Conservation (phyloP, 768 basidiomycete genomes). For the Amanita molliuscula region DNA sequence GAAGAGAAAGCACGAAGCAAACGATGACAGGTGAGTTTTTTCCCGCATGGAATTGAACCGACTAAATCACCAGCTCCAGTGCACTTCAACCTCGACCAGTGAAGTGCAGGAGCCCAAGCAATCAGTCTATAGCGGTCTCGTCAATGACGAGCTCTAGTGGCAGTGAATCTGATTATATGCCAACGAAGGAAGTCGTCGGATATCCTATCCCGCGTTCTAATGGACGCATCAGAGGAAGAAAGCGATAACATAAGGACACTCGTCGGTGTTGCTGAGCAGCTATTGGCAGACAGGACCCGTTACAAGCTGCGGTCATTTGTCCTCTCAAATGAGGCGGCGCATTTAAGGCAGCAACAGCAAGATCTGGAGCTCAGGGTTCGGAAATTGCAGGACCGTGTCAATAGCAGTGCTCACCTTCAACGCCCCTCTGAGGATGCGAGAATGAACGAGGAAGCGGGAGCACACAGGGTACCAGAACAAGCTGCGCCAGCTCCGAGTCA, state of each 20-base stretch:
- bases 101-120: too few relatives aligned
- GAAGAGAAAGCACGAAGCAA: too few relatives aligned
- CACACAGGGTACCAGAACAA: background rate
- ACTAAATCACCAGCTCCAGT: too few relatives aligned
- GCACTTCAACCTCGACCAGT: too few relatives aligned
- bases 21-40: too few relatives aligned
- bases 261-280: background rate
- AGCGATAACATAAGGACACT: background rate
- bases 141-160: too few relatives aligned
- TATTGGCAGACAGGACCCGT: background rate
- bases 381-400: background rate
- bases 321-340: background rate
- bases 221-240: background rate
- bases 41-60: too few relatives aligned
- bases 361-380: background rate
- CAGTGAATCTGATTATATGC: background rate
- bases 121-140: too few relatives aligned
- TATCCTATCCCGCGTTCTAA: background rate
- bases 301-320: background rate
- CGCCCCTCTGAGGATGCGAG: background rate
- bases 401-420: too few relatives aligned
- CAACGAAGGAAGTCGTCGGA: background rate
- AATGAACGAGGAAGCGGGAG: background rate
- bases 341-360: background rate
- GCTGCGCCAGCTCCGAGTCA: background rate